Percentiles rank a stretch among this genome's conserved stretches.
phyloP scores from a whole-genome alignment of 768 basidiomycete species.

The Leccinum aurantiacum region DNA sequence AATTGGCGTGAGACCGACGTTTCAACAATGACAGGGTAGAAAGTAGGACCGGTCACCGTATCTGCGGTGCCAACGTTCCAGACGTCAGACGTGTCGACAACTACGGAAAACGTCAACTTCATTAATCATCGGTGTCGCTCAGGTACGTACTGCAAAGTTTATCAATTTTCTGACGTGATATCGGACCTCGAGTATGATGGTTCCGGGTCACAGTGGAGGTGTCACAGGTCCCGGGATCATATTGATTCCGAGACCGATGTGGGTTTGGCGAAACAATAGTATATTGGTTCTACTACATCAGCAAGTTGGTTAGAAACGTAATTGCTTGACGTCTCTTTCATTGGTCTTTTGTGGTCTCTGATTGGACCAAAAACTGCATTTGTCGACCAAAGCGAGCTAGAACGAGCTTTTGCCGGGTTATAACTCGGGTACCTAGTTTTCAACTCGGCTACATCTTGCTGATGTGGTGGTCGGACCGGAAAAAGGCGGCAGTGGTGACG shows the following conservation, averaged over 20 bases:
- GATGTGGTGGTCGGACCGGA: conserved; percentile 69
- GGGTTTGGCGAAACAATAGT: conserved; percentile 2
- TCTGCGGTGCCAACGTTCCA: neutral
- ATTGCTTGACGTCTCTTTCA: no score
- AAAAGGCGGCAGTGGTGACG: conserved; percentile 78
- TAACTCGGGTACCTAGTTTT: no score
- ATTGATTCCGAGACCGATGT: neutral
- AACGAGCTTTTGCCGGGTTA: no score
- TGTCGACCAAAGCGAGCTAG: no score
- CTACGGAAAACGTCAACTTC: neutral
- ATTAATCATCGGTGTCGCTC: no score
- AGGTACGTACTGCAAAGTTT: neutral
- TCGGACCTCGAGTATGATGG: neutral
- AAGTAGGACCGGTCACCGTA: neutral
- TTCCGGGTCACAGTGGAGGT: neutral
- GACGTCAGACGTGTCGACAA: neutral
- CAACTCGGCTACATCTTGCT: no score
- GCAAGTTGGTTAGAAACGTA: no score
- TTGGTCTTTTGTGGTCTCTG: no score
- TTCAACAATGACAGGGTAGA: no score
- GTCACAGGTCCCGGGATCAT: neutral
- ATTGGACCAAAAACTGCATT: no score
- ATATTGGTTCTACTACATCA: neutral
- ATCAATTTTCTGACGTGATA: no score
- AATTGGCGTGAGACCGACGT: neutral